These are phyloP conservation scores for Boletus insuetus DNA, from an alignment of 768 basidiomycete genomes.

Conservation along the genomic window DNA sequence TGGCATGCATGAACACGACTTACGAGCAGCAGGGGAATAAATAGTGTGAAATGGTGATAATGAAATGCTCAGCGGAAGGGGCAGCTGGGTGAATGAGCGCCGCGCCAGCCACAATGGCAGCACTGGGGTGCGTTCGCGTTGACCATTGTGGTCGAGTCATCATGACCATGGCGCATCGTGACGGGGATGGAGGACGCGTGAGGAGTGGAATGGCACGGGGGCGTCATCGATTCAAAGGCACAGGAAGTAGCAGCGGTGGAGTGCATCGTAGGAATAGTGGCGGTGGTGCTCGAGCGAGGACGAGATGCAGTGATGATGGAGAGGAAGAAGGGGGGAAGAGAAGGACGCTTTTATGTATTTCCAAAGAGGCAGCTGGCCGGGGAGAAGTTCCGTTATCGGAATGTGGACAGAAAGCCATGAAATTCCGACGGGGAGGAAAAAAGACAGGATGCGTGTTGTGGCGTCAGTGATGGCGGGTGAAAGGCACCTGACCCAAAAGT, in stretches of 20 bases:
- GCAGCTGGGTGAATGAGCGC: constrained; percentile 55
- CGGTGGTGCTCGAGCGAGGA: too few species aligned
- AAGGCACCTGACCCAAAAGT: constrained; percentile 30
- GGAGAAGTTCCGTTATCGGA: constrained; percentile 37
- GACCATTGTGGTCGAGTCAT: constrained; percentile 32
- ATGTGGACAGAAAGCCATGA: constrained; percentile 31
- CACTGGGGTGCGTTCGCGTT: constrained; percentile 69
- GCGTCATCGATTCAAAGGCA: constrained; percentile 4
- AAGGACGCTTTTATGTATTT: constrained; percentile 28
- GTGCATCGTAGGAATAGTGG: constrained; percentile 13
- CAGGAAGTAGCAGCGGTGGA: constrained; percentile 13
- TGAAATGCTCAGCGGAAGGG: constrained; percentile 52
- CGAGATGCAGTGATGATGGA: background rate
- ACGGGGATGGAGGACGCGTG: constrained; percentile 21
- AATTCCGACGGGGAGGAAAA: constrained; percentile 28
- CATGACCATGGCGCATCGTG: constrained; percentile 20
- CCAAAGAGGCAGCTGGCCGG: constrained; percentile 25
- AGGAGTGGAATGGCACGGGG: background rate
- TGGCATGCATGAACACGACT: constrained; percentile 2
- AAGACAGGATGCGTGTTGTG: constrained; percentile 35
- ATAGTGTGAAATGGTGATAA: constrained; percentile 20
- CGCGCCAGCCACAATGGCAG: constrained; percentile 75
- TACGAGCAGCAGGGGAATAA: constrained; percentile 26
- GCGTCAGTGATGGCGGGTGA: constrained; percentile 36
- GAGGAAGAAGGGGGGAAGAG: background rate